These are phyloP conservation scores for Blastobotrys aristatus DNA, from an alignment of 1,139 yeast genomes.

Conservation along the genomic window DNA sequence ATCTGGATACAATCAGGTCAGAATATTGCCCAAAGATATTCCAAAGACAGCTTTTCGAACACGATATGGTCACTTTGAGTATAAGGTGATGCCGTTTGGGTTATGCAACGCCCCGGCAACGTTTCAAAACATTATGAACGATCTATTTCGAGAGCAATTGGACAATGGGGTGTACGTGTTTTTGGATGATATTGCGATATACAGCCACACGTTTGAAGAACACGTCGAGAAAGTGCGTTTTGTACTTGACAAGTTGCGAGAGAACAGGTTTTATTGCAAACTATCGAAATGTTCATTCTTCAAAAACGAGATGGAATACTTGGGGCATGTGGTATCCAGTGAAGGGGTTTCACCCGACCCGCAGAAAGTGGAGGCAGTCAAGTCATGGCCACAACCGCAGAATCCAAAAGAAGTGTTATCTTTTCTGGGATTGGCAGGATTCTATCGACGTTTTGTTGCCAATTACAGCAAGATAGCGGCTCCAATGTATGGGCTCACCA, in stretches of 20 bases:
- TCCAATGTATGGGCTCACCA: neutral
- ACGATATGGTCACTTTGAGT: slow-evolving; percentile 23
- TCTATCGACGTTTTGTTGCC: neutral
- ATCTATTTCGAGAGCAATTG: slow-evolving; percentile 13
- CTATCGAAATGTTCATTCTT: slow-evolving; percentile 15
- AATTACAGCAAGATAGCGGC: neutral
- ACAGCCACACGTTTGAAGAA: slow-evolving; percentile 19
- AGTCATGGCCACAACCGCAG: neutral
- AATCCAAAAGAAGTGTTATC: neutral
- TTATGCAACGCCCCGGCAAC: slow-evolving; percentile 24
- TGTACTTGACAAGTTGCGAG: slow-evolving; percentile 14
- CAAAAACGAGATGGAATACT: slow-evolving; percentile 10
- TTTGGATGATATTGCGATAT: slow-evolving; percentile 28
- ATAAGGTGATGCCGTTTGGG: slow-evolving; percentile 26
- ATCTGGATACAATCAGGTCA: slow-evolving; percentile 24
- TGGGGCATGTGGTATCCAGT: slow-evolving; percentile 14
- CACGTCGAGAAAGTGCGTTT: slow-evolving; percentile 22
- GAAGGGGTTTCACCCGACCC: neutral
- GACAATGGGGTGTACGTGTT: slow-evolving; percentile 18
- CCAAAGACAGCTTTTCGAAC: slow-evolving; percentile 24
- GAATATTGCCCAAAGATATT: slow-evolving; percentile 15
- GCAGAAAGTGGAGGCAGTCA: neutral
- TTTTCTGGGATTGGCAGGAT: slow-evolving; percentile 4
- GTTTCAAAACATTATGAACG: slow-evolving; percentile 22
- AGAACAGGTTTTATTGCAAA: slow-evolving; percentile 10